Conservation (phyloP, 2,329 filamentous ascomycete genomes). For the Talaromyces pinophilus region DNA sequence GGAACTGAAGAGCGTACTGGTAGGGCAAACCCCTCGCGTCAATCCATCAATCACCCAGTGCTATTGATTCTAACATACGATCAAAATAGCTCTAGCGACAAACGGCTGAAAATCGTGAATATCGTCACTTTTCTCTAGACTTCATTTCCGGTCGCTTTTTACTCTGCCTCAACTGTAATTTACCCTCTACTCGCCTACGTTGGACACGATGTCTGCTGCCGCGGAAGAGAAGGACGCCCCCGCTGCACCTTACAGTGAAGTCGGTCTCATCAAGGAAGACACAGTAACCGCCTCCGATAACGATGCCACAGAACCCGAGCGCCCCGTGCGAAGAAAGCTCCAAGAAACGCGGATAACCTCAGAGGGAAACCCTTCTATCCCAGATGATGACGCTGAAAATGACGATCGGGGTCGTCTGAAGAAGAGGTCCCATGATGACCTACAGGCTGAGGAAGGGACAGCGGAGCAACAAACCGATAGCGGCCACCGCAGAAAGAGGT, state of each 20-base stretch:
- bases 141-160: background rate
- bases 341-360: constrained; percentile 62
- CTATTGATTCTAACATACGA: constrained; percentile 1
- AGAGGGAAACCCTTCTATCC: constrained; percentile 25
- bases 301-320: constrained; percentile 47
- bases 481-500: constrained; percentile 24
- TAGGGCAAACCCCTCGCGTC: constrained; percentile 15
- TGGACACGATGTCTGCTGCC: constrained; percentile 24
- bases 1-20: constrained; percentile 2
- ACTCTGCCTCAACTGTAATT: background rate
- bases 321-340: constrained; percentile 61
- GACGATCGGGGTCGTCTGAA: constrained; percentile 28
- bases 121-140: background rate
- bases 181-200: background rate
- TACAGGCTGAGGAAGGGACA: constrained; percentile 33
- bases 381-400: constrained; percentile 25
- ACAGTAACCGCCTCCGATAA: constrained; percentile 30
- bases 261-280: constrained; percentile 28
- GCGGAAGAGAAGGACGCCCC: constrained; percentile 23
- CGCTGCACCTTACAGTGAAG: constrained; percentile 9
- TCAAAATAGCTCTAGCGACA: background rate
- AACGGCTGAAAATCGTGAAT: background rate
- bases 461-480: constrained; percentile 15
- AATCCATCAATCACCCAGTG: background rate
- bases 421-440: constrained; percentile 41